These are phyloP conservation scores for Citrus medica DNA, from an alignment of 345 rosid genomes.

Conservation along the genomic window DNA sequence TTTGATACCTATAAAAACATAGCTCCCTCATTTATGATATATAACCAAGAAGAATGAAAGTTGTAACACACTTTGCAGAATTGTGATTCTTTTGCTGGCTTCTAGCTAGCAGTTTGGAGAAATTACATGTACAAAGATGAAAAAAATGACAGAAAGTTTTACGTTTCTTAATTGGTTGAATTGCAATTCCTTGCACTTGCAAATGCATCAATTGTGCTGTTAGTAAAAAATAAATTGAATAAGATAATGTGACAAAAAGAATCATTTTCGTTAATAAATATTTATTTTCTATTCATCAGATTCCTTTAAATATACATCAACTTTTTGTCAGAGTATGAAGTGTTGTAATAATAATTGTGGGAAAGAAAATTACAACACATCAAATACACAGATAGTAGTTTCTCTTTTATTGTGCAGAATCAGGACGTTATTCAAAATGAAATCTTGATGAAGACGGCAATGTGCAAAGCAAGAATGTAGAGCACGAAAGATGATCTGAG, in stretches of 20 bases:
- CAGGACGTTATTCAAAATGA: conserved; percentile 57
- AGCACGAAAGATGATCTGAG: conserved; percentile 86
- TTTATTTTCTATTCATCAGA: not conserved
- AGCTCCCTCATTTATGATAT: no score
- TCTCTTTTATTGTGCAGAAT: conserved; percentile 16
- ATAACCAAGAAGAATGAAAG: not conserved
- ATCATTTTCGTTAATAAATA: not conserved
- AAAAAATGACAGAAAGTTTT: not conserved
- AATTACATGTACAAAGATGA: not conserved
- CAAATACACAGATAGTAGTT: not conserved
- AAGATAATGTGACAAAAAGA: not conserved
- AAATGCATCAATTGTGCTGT: not conserved
- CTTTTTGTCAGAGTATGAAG: not conserved
- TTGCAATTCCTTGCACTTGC: not conserved
- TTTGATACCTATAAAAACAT: not conserved
- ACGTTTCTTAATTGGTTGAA: not conserved
- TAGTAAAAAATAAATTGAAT: not conserved
- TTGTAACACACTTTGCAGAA: not conserved
- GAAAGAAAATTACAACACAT: not conserved
- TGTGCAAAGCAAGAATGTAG: conserved; percentile 70
- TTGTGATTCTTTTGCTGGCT: not conserved
- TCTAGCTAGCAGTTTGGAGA: not conserved
- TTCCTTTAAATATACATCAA: not conserved
- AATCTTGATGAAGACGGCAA: conserved; percentile 82
- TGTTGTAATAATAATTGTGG: not conserved